A percentile compares a stretch with the other conserved stretches of the same genome.
These are phyloP conservation scores for Fusarium sp. DNA, from an alignment of 2,329 filamentous ascomycete species.

Conservation along the genomic window DNA sequence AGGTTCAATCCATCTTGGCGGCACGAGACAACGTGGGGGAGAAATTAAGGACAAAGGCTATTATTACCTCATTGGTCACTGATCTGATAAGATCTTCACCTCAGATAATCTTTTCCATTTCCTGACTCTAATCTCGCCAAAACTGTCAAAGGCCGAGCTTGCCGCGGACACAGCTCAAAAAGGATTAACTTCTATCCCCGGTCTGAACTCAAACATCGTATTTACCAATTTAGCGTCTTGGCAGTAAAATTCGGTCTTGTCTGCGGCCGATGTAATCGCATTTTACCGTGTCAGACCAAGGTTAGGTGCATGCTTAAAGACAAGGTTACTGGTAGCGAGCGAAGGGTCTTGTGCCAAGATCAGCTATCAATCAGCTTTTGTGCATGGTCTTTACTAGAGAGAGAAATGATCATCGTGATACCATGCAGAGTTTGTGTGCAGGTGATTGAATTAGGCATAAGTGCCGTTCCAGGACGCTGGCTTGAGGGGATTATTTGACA, in stretches of 20 bases:
- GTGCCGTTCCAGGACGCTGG: background rate
- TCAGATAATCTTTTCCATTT: slow-evolving; percentile 16
- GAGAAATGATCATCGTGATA: slow-evolving; percentile 31
- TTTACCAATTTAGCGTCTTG: slow-evolving; percentile 27
- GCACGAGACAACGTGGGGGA: slow-evolving; percentile 1
- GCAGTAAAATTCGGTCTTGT: slow-evolving; percentile 6
- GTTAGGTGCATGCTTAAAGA: slow-evolving; percentile 11
- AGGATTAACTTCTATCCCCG: background rate
- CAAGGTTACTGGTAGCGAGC: slow-evolving; percentile 12
- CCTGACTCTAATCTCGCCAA: slow-evolving; percentile 9
- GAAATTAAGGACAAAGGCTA: background rate
- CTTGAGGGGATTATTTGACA: background rate
- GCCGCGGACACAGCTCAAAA: slow-evolving; percentile 5
- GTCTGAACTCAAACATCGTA: background rate
- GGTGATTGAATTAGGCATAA: slow-evolving; percentile 28
- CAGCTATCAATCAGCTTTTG: slow-evolving; percentile 36
- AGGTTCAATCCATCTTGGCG: background rate
- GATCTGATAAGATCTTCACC: slow-evolving; percentile 37
- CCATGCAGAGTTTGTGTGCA: background rate
- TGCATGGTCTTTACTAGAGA: slow-evolving; percentile 3
- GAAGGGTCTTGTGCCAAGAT: slow-evolving; percentile 24
- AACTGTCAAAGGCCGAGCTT: background rate
- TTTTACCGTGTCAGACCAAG: background rate
- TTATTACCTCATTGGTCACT: background rate
- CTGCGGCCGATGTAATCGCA: background rate